Evolutionary conservation across 768 basidiomycete genomes (phyloP).

Genomic region (Russula lepida): DNA sequence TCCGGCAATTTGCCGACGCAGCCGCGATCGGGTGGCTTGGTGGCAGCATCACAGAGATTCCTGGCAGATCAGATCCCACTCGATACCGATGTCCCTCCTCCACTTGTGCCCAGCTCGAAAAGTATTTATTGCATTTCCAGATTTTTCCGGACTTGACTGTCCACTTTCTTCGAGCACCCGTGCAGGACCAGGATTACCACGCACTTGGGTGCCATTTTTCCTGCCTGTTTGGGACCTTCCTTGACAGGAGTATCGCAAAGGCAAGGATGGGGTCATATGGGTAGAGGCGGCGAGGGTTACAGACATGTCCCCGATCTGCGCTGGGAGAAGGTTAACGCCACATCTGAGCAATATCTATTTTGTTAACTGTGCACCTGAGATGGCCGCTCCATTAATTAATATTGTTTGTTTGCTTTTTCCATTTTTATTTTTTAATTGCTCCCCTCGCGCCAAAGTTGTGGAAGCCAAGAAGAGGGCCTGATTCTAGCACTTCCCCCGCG

Average conservation of each 20-base stretch:
- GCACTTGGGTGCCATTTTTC: neutral
- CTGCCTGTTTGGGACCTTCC: neutral
- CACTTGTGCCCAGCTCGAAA: slow-evolving; percentile 5
- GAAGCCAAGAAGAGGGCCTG: neutral
- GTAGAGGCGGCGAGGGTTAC: neutral
- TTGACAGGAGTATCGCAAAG: neutral
- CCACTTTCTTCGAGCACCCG: neutral
- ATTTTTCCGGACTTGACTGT: neutral
- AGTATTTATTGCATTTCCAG: slow-evolving; percentile 16
- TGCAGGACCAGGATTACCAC: neutral
- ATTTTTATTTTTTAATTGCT: neutral
- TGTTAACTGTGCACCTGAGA: neutral
- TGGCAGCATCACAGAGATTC: slow-evolving; percentile 1
- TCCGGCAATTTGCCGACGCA: neutral
- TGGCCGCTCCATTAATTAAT: neutral
- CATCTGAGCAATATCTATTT: slow-evolving; percentile 5
- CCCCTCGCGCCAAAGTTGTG: slow-evolving; percentile 8
- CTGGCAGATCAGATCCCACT: slow-evolving; percentile 15
- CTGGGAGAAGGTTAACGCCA: slow-evolving; percentile 17
- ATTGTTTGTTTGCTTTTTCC: neutral
- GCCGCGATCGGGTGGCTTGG: slow-evolving; percentile 7
- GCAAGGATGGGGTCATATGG: neutral
- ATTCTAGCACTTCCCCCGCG: slow-evolving; percentile 3
- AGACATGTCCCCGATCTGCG: slow-evolving; percentile 8
- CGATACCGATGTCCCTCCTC: slow-evolving; percentile 19